These are phyloP conservation scores for Closterium sp. DNA, from an alignment of 139 green algal genomes.

Conservation along the genomic window DNA sequence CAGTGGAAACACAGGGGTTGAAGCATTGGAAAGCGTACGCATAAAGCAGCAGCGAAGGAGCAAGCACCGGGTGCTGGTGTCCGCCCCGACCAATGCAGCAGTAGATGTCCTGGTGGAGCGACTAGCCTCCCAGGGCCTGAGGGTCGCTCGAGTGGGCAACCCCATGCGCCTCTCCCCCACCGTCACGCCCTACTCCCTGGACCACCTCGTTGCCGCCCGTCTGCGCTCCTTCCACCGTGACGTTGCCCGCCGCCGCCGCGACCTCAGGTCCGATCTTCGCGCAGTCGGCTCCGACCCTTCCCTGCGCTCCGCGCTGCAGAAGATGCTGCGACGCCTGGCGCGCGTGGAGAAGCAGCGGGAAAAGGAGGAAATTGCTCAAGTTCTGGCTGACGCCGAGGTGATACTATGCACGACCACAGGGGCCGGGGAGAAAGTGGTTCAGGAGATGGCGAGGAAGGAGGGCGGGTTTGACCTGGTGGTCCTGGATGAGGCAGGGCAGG, in stretches of 20 bases:
- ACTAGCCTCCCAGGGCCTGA: conserved; percentile 42
- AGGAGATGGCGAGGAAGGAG: conserved; percentile 4
- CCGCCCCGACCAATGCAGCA: conserved; percentile 53
- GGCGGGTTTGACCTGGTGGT: conserved; percentile 54
- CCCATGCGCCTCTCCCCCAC: conserved; percentile 65
- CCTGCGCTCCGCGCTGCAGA: conserved; percentile 10
- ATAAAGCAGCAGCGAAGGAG: neutral
- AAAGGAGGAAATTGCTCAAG: neutral
- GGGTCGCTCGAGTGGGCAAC: conserved; percentile 86
- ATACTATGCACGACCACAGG: conserved; percentile 51
- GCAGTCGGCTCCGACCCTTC: neutral
- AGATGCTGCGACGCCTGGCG: conserved; percentile 18
- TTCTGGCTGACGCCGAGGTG: conserved; percentile 24
- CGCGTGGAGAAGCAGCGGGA: neutral
- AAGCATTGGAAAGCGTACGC: no score
- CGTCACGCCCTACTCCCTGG: neutral
- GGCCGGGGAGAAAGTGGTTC: conserved; percentile 31
- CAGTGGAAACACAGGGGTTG: neutral
- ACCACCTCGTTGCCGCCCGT: conserved; percentile 13
- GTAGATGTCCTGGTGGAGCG: conserved; percentile 66
- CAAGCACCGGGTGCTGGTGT: conserved; percentile 38
- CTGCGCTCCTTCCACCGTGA: conserved; percentile 1
- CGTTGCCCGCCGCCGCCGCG: conserved; percentile 8
- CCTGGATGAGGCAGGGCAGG: conserved; percentile 59
- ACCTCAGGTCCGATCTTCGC: conserved; percentile 27